phyloP scores from a whole-genome alignment of 2,329 filamentous ascomycete genomes.

The Fusarium sp. region DNA sequence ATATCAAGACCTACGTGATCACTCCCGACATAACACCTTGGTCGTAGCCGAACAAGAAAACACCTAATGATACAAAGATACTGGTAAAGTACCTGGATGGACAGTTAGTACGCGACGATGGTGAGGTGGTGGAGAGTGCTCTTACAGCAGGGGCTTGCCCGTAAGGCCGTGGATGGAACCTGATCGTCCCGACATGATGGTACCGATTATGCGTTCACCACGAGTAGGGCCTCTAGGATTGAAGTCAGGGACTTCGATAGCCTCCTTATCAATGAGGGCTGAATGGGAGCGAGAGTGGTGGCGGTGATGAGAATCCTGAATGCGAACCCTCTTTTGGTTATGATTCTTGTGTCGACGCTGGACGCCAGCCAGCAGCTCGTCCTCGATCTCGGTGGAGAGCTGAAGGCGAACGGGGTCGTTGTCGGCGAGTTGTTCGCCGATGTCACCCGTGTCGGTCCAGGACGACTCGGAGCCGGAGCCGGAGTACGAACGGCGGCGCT shows the following conservation, averaged over 20 bases:
- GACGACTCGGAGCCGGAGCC: constrained; percentile 73
- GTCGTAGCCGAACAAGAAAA: constrained; percentile 90
- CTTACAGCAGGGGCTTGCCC: constrained; percentile 90
- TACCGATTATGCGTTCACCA: constrained; percentile 74
- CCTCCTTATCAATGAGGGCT: constrained; percentile 69
- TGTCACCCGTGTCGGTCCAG: constrained; percentile 94
- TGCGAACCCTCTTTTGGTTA: constrained; percentile 71
- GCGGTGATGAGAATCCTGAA: constrained; percentile 59
- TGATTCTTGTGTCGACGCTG: constrained; percentile 55
- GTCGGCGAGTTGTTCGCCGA: constrained; percentile 88
- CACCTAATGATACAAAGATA: constrained; percentile 84
- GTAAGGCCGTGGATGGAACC: constrained; percentile 88
- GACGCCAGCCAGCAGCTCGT: constrained; percentile 63
- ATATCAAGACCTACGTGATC: constrained; percentile 62
- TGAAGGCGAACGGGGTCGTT: constrained; percentile 79
- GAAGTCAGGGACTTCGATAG: constrained; percentile 80
- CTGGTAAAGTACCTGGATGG: constrained; percentile 85
- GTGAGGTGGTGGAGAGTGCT: constrained; percentile 9
- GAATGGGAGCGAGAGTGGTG: constrained; percentile 50
- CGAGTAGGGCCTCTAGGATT: constrained; percentile 68
- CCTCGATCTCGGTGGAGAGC: constrained; percentile 71
- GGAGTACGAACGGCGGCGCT: constrained; percentile 44
- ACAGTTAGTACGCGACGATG: constrained; percentile 29
- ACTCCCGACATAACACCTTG: constrained; percentile 86
- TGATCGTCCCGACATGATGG: constrained; percentile 84